Percentiles rank a stretch among this genome's conserved stretches.
Conservation (phyloP, 805 yeast genomes). For the Blastobotrys muscicola region DNA sequence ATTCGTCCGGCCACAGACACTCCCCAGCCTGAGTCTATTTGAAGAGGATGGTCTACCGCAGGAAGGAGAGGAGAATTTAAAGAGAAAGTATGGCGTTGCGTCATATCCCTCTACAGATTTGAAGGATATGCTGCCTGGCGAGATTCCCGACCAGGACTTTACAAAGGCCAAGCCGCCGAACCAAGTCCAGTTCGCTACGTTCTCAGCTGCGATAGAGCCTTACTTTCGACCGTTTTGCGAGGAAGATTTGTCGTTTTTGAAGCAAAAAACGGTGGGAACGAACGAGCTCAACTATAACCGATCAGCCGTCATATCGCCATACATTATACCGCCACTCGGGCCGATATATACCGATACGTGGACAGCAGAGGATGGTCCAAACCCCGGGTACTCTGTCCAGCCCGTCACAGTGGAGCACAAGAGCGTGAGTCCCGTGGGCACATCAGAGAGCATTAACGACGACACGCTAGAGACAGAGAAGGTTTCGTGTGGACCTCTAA, state of each 20-base stretch:
- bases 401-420: conserved; percentile 15
- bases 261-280: conserved; percentile 42
- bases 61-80: conserved; percentile 65
- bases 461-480: conserved; percentile 59
- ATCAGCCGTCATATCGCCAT: conserved; percentile 41
- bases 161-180: conserved; percentile 75
- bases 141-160: conserved; percentile 77
- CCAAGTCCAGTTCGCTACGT: conserved; percentile 88
- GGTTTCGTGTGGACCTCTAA: conserved; percentile 84
- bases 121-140: conserved; percentile 72
- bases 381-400: conserved; percentile 29
- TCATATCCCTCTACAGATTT: conserved; percentile 80
- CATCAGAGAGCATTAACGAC: conserved; percentile 49
- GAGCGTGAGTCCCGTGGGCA: conserved; percentile 27
- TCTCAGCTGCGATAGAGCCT: conserved; percentile 75
- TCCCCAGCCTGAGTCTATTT: conserved; percentile 64
- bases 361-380: conserved; percentile 71
- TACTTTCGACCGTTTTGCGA: conserved; percentile 68
- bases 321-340: conserved; percentile 76
- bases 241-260: conserved; percentile 71
- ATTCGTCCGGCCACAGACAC: conserved; percentile 59
- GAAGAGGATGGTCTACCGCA: conserved; percentile 55
- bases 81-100: conserved; percentile 75
- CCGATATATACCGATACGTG: conserved; percentile 73
- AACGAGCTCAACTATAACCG: conserved; percentile 24